These are phyloP conservation scores for Triangularia setosa DNA, from an alignment of 2,329 filamentous ascomycete species.

Conservation along the genomic window DNA sequence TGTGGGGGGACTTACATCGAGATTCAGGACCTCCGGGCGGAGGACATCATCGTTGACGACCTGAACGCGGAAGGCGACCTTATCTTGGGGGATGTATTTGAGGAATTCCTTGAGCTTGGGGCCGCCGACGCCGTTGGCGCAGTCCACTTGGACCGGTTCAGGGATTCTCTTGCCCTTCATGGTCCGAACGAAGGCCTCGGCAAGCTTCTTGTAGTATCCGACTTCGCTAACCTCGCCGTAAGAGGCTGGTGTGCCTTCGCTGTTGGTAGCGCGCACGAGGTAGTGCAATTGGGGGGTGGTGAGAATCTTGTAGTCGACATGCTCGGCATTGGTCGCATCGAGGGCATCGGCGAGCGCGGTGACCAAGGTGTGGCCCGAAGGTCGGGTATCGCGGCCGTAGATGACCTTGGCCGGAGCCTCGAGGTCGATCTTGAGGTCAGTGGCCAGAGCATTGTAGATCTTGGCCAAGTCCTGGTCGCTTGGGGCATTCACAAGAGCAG, in stretches of 20 bases:
- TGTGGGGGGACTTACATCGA: conserved; percentile 58
- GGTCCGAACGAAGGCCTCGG: conserved; percentile 76
- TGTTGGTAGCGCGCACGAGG: conserved; percentile 90
- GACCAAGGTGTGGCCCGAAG: conserved; percentile 82
- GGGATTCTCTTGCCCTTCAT: conserved; percentile 72
- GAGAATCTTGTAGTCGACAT: conserved; percentile 81
- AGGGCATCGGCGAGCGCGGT: conserved; percentile 75
- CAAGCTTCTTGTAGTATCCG: conserved; percentile 93
- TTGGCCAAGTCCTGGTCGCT: conserved; percentile 71
- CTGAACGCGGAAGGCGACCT: conserved; percentile 73
- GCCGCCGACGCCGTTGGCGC: conserved; percentile 93
- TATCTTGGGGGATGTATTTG: conserved; percentile 70
- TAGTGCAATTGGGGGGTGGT: conserved; percentile 99
- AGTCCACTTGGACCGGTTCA: conserved; percentile 80
- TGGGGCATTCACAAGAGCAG: conserved; percentile 79
- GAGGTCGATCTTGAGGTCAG: conserved; percentile 72
- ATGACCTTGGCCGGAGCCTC: conserved; percentile 72
- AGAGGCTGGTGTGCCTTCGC: conserved; percentile 76
- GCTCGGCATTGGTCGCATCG: conserved; percentile 68
- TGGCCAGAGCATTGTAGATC: conserved; percentile 71
- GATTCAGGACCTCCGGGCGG: conserved; percentile 82
- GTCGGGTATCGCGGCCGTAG: conserved; percentile 87
- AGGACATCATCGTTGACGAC: conserved; percentile 92
- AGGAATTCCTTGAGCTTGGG: conserved; percentile 84
- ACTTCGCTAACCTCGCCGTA: conserved; percentile 87